phyloP scores from a whole-genome alignment of 495 filamentous ascomycete species.

The Tuber aestivum region DNA sequence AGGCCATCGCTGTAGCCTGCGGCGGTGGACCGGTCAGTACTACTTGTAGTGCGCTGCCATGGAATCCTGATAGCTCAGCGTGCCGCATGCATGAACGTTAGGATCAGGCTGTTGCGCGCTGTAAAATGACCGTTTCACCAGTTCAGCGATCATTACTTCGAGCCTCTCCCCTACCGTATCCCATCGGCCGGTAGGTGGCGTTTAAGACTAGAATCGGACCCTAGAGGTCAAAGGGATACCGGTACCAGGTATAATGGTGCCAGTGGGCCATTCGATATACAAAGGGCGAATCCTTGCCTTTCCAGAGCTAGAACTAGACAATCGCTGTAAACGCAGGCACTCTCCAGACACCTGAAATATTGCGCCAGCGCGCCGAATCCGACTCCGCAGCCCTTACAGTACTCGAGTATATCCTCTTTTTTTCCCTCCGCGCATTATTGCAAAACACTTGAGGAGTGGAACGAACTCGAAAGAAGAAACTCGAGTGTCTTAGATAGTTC shows the following conservation, averaged over 20 bases:
- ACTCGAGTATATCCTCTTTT: not conserved
- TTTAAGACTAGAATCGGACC: not conserved
- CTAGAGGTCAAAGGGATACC: not conserved
- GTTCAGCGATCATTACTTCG: not conserved
- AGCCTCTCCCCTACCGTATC: no score
- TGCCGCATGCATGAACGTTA: not conserved
- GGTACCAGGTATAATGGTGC: not conserved
- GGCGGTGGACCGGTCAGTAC: not conserved
- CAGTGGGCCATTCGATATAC: not conserved
- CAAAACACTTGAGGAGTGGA: not conserved
- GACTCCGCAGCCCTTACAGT: not conserved
- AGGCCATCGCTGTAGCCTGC: no score
- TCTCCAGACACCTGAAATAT: not conserved
- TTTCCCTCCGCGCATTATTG: not conserved
- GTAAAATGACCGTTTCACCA: not conserved
- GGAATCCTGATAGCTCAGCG: not conserved
- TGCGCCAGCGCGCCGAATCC: not conserved
- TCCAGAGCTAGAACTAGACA: not conserved
- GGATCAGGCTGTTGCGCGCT: not conserved
- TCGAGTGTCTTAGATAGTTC: not conserved
- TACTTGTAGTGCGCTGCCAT: no score
- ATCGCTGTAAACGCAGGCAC: not conserved
- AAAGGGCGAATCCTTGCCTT: not conserved
- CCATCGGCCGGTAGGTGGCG: not conserved
- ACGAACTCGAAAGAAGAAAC: not conserved